Evolutionary conservation across 2,329 filamentous ascomycete species (phyloP), one percentile per base, ranked within the genome.

Genomic region (Colletotrichum sp.): DNA sequence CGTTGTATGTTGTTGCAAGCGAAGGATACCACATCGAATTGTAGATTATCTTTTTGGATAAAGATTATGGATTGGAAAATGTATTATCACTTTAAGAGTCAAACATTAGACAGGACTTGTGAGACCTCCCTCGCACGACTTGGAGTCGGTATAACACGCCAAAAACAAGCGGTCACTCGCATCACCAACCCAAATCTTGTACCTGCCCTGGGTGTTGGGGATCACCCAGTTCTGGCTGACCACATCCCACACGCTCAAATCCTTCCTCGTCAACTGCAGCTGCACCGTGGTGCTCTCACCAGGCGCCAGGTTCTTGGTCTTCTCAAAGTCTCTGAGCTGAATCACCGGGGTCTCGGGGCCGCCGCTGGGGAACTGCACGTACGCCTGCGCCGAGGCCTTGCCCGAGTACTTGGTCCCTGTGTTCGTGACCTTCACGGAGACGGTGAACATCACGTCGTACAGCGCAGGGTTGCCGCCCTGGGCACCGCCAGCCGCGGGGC

Each of bases 241-340:
- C 0, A 91, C 89, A 81, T 94, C 93, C 94, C 94, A 95, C 62
- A 94, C 93, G 78, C 93, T 95, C 71, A 95, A 72, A 81, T 95
- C 94, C 79, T 93, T 91, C 72, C 94, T 89, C 8, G 90, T 94
- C 72, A 95, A 79, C 1, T 86, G 84, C 79, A 95, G 87, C 24
- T 88, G 86, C 0, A 95, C 89, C 0, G 84, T 88, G 72, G 84
- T 83, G 5, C 83, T 88, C 80, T 92, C 86, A 0, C 91, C 92
- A 0, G 89, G 87, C 6, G 88, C 85, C 18, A 95, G 83, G 30
- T 85, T 82, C 15, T 76, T 71, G 4, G 94, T 85, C 86, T 96
- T 95, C 77, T 93, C 92, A 81, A 96, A 96, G 34, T 93, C 93
- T 16, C 94, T 90, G 24, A 96, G 87, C n/a, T 93, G 92, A 72